Base-by-base conservation (phyloP, 208 protist species). In the Acanthamoeba sp. region DNA sequence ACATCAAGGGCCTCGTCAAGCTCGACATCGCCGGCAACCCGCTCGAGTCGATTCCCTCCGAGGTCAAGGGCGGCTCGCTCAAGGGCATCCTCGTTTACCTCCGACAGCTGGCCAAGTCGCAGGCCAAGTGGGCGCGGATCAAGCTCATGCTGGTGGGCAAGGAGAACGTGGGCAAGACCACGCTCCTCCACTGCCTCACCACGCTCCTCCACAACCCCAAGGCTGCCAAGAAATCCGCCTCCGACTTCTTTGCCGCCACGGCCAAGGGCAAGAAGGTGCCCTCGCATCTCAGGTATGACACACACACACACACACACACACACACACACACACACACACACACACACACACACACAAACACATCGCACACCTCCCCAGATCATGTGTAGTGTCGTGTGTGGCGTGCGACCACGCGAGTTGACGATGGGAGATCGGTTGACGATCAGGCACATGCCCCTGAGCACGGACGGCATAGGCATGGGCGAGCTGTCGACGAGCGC, bases 91-190 rank as follows among this genome's bases (percentile, higher is more conserved):
- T 76, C 36, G 36, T 42, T n/a, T 76, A 76, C 18, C 66, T 76
- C n/a, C 66, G 66, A 10, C 66, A 76, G 18, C 29, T 76, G 2
- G 66, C 66, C n/a, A 76, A 76, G 29, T 76, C 66, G 29, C 66
- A 76, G 36, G 66, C 66, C n/a, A 76, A 76, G 36, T 76, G 66
- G 66, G 29, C 66, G n/a, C 78, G 78, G 5, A 87, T 87, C 22
- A 87, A 87, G 78, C 48, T 87, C 7, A 87, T 87, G 78, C 78
- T 87, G 78, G 78, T 87, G 42, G 78, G 87, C 22, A 42, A 92
- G 66, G 87, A 92, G 87, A 80, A 92, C 40, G 87, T 92, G 36
- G 87, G 87, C 40, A 92, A 92, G 34, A 92, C 87, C 9, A 59
- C 78, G 34, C 42, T 87, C 9, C 78, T 87, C 5, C 38, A 87